phyloP scores from a whole-genome alignment of 2,329 filamentous ascomycete species.

The Byssochlamys sp. region DNA sequence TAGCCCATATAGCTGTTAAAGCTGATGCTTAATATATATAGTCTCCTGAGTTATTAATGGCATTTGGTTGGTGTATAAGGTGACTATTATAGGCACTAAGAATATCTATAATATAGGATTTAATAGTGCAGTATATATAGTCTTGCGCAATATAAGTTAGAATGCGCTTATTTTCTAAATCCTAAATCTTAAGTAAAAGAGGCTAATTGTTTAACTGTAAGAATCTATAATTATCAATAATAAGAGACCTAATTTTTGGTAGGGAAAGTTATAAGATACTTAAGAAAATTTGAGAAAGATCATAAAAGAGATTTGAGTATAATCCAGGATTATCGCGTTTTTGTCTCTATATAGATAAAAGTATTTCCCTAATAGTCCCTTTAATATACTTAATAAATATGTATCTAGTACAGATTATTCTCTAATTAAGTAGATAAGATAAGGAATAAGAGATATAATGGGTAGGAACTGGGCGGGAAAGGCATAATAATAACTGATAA shows the following conservation, averaged over 20 bases:
- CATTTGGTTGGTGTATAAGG: too few species aligned
- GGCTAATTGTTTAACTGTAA: constrained; percentile 12
- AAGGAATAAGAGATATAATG: too few species aligned
- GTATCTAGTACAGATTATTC: too few species aligned
- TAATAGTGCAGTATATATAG: constrained; percentile 10
- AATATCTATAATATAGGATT: background rate
- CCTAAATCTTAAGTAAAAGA: constrained; percentile 11
- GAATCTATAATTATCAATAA: constrained; percentile 17
- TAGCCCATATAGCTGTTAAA: too few species aligned
- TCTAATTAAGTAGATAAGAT: too few species aligned
- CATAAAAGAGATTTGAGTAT: constrained; percentile 13
- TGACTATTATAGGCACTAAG: too few species aligned
- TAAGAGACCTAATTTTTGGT: constrained; percentile 25
- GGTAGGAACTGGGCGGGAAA: too few species aligned
- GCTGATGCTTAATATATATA: too few species aligned
- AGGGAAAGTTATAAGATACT: constrained; percentile 11
- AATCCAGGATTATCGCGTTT: background rate
- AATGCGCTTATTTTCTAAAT: constrained; percentile 15
- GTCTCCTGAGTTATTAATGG: background rate
- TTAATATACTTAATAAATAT: background rate
- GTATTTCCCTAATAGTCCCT: constrained; percentile 10
- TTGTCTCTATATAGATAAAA: constrained; percentile 4
- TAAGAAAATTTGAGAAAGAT: constrained; percentile 11
- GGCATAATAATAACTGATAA: too few species aligned
- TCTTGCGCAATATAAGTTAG: constrained; percentile 13